Conservation (phyloP, 176 grass and related monocot genomes). For the Thinopyrum elongatum region DNA sequence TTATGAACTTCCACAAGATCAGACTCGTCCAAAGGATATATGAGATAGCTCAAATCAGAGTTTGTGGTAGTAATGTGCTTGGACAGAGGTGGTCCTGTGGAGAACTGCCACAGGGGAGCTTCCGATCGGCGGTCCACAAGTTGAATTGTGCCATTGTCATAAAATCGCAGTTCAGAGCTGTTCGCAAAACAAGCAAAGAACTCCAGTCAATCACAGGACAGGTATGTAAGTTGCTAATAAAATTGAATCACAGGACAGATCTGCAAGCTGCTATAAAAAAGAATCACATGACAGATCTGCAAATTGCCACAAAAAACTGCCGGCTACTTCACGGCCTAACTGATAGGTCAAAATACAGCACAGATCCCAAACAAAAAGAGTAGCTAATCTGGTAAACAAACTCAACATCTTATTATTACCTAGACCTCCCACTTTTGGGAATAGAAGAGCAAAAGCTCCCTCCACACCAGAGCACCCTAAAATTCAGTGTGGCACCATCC, state of each 20-base stretch:
- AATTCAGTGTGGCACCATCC: not conserved
- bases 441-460: not conserved
- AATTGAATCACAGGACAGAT: not conserved
- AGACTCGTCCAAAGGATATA: conserved; percentile 36
- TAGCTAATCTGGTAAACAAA: not conserved
- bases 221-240: not conserved
- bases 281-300: not conserved
- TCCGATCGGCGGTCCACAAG: conserved; percentile 39
- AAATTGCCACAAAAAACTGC: not conserved
- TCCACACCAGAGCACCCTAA: not conserved
- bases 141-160: conserved; percentile 51
- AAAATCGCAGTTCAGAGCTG: conserved; percentile 39
- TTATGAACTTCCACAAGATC: conserved; percentile 47
- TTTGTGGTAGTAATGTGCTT: conserved; percentile 29
- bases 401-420: not conserved
- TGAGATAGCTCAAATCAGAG: conserved; percentile 38
- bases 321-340: not conserved
- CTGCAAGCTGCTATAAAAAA: not conserved
- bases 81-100: conserved; percentile 44
- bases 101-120: conserved; percentile 48
- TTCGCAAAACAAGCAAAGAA: conserved; percentile 3
- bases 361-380: not conserved
- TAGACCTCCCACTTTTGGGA: not conserved
- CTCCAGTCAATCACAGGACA: conserved; percentile 8
- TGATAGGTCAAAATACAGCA: not conserved